phyloP scores from a whole-genome alignment of 768 basidiomycete species.

The Pulveroboletus ravenelii region DNA sequence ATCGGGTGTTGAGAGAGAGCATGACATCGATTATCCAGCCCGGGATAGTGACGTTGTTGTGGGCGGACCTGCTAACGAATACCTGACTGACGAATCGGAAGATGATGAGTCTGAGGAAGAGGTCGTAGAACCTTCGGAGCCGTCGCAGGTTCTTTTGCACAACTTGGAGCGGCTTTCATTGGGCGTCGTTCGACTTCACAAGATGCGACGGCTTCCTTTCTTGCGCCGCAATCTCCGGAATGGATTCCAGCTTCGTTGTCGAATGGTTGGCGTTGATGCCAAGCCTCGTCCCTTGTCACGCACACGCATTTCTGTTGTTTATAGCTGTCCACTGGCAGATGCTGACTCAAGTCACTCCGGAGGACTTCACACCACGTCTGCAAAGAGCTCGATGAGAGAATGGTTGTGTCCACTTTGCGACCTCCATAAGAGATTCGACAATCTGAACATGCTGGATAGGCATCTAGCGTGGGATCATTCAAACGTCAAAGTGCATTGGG shows the following conservation, averaged over 20 bases:
- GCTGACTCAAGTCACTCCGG: constrained; percentile 4
- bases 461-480: constrained; percentile 50
- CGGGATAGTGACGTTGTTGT: constrained; percentile 3
- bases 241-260: constrained; percentile 47
- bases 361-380: constrained; percentile 6
- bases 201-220: constrained; percentile 47
- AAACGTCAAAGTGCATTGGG: constrained; percentile 38
- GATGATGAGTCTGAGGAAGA: constrained; percentile 5
- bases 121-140: constrained; percentile 8
- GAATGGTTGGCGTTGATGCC: constrained; percentile 32
- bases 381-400: constrained; percentile 26
- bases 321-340: constrained; percentile 11
- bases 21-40: background rate
- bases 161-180: constrained; percentile 33
- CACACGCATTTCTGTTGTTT: constrained; percentile 23
- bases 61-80: constrained; percentile 1
- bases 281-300: constrained; percentile 16
- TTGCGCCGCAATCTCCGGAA: constrained; percentile 45
- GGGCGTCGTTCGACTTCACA: constrained; percentile 35
- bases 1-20: constrained; percentile 2
- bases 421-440: constrained; percentile 39
- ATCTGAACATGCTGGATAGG: constrained; percentile 38
- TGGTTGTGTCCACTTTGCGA: constrained; percentile 57
- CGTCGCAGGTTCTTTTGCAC: constrained; percentile 33
- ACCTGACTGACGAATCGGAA: constrained; percentile 7